A percentile compares a stretch with the other conserved stretches of the same genome.
These are phyloP conservation scores for Neurospora pannonica DNA, from an alignment of 495 filamentous ascomycete genomes.

Conservation along the genomic window DNA sequence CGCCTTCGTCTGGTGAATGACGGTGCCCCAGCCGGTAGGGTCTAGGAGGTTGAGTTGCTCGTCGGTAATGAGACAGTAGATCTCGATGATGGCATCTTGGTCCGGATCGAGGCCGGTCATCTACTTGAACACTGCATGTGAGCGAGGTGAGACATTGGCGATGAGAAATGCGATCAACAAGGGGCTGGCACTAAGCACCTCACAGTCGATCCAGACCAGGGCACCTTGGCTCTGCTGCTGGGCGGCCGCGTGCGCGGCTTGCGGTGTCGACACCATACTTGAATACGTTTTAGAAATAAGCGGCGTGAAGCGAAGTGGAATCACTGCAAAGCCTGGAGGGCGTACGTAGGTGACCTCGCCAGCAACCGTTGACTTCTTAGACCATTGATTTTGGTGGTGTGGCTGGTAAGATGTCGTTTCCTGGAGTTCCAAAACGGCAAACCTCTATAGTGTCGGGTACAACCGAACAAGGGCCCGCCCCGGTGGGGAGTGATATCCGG, in stretches of 20 bases:
- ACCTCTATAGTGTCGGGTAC: background rate
- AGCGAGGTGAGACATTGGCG: background rate
- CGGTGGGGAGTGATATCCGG: background rate
- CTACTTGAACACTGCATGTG: constrained; percentile 30
- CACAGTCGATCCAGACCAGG: constrained; percentile 84
- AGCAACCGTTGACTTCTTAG: background rate
- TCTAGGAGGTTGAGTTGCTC: constrained; percentile 68
- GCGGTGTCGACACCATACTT: background rate
- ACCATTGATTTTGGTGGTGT: background rate
- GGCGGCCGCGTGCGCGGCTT: background rate
- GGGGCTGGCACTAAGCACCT: constrained; percentile 39
- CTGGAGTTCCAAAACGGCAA: background rate
- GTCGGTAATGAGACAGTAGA: constrained; percentile 90
- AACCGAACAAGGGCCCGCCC: background rate
- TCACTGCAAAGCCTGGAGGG: background rate
- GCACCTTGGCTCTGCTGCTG: constrained; percentile 28
- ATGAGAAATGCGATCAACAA: background rate
- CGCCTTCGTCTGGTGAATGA: constrained; percentile 66
- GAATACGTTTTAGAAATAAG: background rate
- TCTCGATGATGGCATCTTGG: constrained; percentile 77
- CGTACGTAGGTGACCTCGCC: background rate
- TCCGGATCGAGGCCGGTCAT: constrained; percentile 88
- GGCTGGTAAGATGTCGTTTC: background rate
- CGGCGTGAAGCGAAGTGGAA: background rate
- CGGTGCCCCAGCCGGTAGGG: constrained; percentile 62